Evolutionary conservation across 768 basidiomycete species (phyloP), one percentile per base, ranked within the genome.

Genomic region (Suillus spraguei): DNA sequence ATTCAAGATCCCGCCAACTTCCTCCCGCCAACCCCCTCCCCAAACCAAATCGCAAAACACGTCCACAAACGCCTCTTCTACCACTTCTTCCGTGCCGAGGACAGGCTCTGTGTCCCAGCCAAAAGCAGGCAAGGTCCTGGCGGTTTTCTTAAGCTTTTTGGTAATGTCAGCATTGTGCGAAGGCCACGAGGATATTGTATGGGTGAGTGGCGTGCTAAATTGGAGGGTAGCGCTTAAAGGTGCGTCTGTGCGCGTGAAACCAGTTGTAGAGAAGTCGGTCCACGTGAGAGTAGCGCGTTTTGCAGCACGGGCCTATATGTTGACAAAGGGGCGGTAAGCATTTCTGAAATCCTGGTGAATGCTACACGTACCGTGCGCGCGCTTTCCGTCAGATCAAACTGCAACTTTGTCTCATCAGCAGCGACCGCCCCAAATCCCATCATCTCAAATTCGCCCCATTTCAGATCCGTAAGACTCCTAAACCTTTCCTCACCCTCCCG

Each of bases 41-140:
- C 89, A 92, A 6, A 94, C 77, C 42, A 94, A 76, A 72, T 93
- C 91, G 67, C 90, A 91, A 70, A 92, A 94, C 17, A 92, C 91
- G 63, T 92, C 94, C 35, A 98, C 70, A 73, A 99, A 98, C 1
- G 90, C 84, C 74, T 95, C 94, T 72, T 99, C 97, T 47, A 99
- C 81, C 61, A 94, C 83, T 70, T 92, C 92, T 68, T 94, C 91
- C 11, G 78, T 76, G 6, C 91, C 93, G 64, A 88, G 78, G 22
- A 92, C 87, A 0, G 95, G 92, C 47, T 89, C 89, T 0, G 93
- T 97, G 70, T 97, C 94, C 92, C 95, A 97, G 0, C 93, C 90
- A 71, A 99, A 99, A 1, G 89, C 79, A 2, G 94, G 94, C 28
- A 97, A 80, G 1, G 84, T 68, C 44, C 70, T 69, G 70, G 94